Percentiles rank a stretch among this genome's conserved stretches.
Conservation (phyloP, 768 basidiomycete genomes). For the Pilatotrama ljubarskyi region DNA sequence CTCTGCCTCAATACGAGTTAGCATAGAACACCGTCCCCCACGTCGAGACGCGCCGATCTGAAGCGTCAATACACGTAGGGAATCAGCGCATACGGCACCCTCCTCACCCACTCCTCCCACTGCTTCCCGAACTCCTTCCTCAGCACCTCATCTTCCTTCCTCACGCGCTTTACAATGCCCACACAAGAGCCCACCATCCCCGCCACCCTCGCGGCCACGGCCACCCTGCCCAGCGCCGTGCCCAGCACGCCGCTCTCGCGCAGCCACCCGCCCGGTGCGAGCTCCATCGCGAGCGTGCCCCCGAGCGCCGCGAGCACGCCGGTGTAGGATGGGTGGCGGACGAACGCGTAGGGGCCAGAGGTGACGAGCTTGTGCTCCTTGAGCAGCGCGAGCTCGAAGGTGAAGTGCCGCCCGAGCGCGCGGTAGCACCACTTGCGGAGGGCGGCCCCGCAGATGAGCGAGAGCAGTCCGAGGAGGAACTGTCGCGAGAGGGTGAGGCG, state of each 20-base stretch:
- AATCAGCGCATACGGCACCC: slow-evolving; percentile 1
- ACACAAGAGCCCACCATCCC: not conserved
- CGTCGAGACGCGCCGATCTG: too few relatives aligned
- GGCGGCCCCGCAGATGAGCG: not conserved
- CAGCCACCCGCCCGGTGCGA: slow-evolving; percentile 1
- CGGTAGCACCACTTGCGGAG: slow-evolving; percentile 29
- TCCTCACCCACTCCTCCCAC: not conserved
- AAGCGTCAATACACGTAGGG: not conserved
- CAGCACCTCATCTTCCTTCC: slow-evolving; percentile 7
- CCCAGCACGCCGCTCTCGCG: slow-evolving; percentile 7
- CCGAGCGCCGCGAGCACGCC: not conserved
- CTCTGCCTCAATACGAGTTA: too few relatives aligned
- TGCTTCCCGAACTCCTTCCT: slow-evolving; percentile 7
- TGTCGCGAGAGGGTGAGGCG: not conserved
- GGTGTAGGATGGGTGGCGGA: slow-evolving; percentile 27
- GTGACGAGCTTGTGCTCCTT: slow-evolving; percentile 23
- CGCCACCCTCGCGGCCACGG: not conserved
- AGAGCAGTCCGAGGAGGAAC: not conserved
- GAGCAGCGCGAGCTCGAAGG: slow-evolving; percentile 20
- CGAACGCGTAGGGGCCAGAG: slow-evolving; percentile 20
- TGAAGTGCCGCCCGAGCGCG: slow-evolving; percentile 22
- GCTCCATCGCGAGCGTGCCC: not conserved
- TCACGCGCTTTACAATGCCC: not conserved
- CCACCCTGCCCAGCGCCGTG: not conserved
- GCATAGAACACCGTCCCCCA: too few relatives aligned